These are phyloP conservation scores for Sarcodon sp. DNA, from an alignment of 768 basidiomycete species.

Conservation along the genomic window DNA sequence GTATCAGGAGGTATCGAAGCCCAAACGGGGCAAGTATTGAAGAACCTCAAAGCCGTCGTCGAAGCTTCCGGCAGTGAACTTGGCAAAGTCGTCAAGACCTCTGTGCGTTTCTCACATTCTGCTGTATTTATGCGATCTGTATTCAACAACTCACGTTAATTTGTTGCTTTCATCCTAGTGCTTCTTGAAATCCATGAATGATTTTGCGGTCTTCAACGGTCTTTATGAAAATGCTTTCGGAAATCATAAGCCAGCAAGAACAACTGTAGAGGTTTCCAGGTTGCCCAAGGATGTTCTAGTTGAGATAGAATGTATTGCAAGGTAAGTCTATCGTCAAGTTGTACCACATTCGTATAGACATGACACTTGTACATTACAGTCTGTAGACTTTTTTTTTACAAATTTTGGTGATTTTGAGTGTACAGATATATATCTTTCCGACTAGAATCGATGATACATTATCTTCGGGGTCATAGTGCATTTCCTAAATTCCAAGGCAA, in stretches of 20 bases:
- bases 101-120: constrained; percentile 34
- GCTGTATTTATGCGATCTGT: not conserved
- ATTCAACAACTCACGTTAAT: not conserved
- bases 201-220: constrained; percentile 74
- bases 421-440: too few relatives aligned
- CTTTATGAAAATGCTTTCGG: constrained; percentile 82
- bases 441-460: too few relatives aligned
- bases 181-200: constrained; percentile 86
- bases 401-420: too few relatives aligned
- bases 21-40: constrained; percentile 75
- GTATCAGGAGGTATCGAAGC: constrained; percentile 64
- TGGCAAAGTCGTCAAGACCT: constrained; percentile 82
- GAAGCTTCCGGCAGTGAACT: constrained; percentile 71
- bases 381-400: too few relatives aligned
- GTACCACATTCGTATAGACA: not conserved
- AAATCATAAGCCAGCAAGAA: constrained; percentile 84
- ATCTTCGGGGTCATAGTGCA: too few relatives aligned
- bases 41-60: constrained; percentile 76
- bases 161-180: constrained; percentile 35
- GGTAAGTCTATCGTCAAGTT: constrained; percentile 20
- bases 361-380: too few relatives aligned
- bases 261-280: constrained; percentile 80
- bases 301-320: constrained; percentile 85
- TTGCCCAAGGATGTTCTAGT: constrained; percentile 87
- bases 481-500: too few relatives aligned